A percentile compares a stretch with the other conserved stretches of the same genome.
These are phyloP conservation scores for Haplographium delicatum DNA, from an alignment of 495 filamentous ascomycete genomes.

Conservation along the genomic window DNA sequence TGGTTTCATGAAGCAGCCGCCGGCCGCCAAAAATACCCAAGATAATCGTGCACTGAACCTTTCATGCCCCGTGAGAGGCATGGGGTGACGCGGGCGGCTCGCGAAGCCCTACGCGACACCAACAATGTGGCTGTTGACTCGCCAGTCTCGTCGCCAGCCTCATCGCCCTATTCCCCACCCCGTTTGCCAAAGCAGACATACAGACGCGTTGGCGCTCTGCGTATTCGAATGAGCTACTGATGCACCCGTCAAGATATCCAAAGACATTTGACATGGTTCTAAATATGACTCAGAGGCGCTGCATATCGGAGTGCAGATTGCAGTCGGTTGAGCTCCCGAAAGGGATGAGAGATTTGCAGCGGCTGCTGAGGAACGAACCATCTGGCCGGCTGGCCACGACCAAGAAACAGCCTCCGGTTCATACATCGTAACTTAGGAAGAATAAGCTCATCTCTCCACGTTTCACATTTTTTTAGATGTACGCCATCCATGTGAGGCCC, in stretches of 20 bases:
- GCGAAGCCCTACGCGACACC: slow-evolving; percentile 1
- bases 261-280: slow-evolving; percentile 8
- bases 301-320: not conserved
- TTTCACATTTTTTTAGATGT: slow-evolving; percentile 38
- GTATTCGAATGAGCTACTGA: slow-evolving; percentile 13
- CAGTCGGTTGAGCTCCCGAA: not conserved
- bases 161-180: slow-evolving; percentile 1
- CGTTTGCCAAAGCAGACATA: not conserved
- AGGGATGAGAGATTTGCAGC: slow-evolving; percentile 7
- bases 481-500: slow-evolving; percentile 18
- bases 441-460: slow-evolving; percentile 31
- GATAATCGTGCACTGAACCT: not conserved
- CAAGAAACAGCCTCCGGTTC: slow-evolving; percentile 25
- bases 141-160: no score
- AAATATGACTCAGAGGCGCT: slow-evolving; percentile 23
- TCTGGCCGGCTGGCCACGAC: slow-evolving; percentile 23
- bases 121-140: no score
- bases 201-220: slow-evolving; percentile 17
- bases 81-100: slow-evolving; percentile 23
- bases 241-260: slow-evolving; percentile 1
- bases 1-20: slow-evolving; percentile 23
- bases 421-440: slow-evolving; percentile 12
- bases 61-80: not conserved
- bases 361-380: slow-evolving; percentile 24
- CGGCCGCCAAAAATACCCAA: slow-evolving; percentile 11